phyloP scores from a whole-genome alignment of 257 asterid species.

The Gynochthodes officinalis region DNA sequence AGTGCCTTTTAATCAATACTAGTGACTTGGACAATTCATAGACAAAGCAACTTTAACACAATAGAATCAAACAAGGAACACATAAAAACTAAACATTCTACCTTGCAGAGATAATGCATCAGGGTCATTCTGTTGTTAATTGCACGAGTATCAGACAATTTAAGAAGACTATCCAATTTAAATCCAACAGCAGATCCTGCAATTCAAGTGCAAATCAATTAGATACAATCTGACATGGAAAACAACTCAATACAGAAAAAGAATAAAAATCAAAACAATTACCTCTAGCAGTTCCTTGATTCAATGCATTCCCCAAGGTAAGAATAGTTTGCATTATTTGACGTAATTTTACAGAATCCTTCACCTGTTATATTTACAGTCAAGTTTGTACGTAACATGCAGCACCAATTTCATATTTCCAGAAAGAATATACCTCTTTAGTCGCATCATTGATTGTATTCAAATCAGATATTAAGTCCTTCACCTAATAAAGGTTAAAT shows the following conservation, averaged over 20 bases:
- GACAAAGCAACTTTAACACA: background rate
- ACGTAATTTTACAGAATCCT: slow-evolving; percentile 78
- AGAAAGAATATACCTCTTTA: slow-evolving; percentile 60
- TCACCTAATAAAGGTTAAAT: slow-evolving; percentile 56
- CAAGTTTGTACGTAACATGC: background rate
- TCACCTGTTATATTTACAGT: slow-evolving; percentile 49
- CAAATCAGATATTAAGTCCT: slow-evolving; percentile 69
- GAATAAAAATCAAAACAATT: slow-evolving; percentile 18
- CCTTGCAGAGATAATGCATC: slow-evolving; percentile 98
- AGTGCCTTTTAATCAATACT: background rate
- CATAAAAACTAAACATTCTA: slow-evolving; percentile 27
- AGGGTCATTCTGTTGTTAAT: slow-evolving; percentile 95
- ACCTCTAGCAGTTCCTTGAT: slow-evolving; percentile 99
- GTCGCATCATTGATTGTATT: slow-evolving; percentile 74
- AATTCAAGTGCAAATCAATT: slow-evolving; percentile 17
- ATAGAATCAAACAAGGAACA: slow-evolving; percentile 13
- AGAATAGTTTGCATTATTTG: slow-evolving; percentile 98
- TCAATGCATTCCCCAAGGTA: slow-evolving; percentile 93
- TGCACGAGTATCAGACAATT: slow-evolving; percentile 98
- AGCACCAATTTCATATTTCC: background rate
- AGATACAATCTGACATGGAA: slow-evolving; percentile 17
- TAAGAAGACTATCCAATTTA: slow-evolving; percentile 96
- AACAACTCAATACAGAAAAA: slow-evolving; percentile 15
- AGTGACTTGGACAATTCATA: background rate
- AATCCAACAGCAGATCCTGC: slow-evolving; percentile 98